phyloP scores from a whole-genome alignment of 371 early-diverging fungal species.

The Rhizopus microsporus region DNA sequence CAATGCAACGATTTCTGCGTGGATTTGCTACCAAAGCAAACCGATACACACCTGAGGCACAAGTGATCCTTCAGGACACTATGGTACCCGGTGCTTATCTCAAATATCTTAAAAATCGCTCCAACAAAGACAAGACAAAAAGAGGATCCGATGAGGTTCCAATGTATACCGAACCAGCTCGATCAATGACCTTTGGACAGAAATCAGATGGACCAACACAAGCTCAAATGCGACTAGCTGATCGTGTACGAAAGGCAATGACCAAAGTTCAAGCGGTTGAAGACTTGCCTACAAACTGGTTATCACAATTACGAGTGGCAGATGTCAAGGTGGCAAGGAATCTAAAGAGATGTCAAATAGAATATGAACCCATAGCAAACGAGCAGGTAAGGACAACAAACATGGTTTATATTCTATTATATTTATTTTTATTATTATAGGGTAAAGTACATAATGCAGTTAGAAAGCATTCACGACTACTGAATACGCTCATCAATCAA shows the following conservation, averaged over 20 bases:
- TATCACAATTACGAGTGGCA: constrained; percentile 29
- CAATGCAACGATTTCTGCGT: too few species aligned
- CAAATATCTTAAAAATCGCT: constrained; percentile 27
- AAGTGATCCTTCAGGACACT: constrained; percentile 25
- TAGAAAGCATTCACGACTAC: constrained; percentile 21
- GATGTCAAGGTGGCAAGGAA: constrained; percentile 39
- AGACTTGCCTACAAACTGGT: constrained; percentile 29
- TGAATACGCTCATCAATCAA: constrained; percentile 24
- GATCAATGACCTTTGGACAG: constrained; percentile 29
- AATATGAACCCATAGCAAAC: constrained; percentile 29
- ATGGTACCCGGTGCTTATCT: constrained; percentile 47
- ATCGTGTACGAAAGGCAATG: constrained; percentile 38
- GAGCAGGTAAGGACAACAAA: constrained; percentile 31
- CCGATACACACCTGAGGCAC: constrained; percentile 18
- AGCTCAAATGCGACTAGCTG: constrained; percentile 35
- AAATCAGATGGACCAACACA: constrained; percentile 32
- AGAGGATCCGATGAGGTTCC: background rate
- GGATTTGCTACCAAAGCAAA: background rate
- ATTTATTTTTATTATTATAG: constrained; percentile 1
- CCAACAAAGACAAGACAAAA: constrained; percentile 14
- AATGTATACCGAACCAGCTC: constrained; percentile 28
- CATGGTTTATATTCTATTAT: background rate
- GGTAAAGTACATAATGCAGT: constrained; percentile 36
- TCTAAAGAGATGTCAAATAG: constrained; percentile 35
- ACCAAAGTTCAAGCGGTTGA: constrained; percentile 36